Conservation (phyloP, 208 protist genomes). For the Leishmania aethiopica region DNA sequence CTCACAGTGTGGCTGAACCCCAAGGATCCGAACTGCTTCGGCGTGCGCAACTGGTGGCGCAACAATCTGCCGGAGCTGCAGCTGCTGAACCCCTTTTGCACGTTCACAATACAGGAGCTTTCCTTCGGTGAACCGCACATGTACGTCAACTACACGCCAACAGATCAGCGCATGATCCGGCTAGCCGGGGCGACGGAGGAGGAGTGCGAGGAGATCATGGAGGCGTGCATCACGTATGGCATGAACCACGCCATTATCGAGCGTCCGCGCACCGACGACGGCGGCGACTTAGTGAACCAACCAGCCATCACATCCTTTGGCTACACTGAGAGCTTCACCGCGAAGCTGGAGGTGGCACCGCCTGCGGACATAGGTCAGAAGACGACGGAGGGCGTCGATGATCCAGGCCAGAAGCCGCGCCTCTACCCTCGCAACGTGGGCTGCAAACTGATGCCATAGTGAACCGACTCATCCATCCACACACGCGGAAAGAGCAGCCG, state of each 20-base stretch:
- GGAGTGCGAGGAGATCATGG: slow-evolving; percentile 92
- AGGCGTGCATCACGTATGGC: slow-evolving; percentile 88
- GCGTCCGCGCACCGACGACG: slow-evolving; percentile 83
- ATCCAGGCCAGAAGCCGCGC: slow-evolving; percentile 87
- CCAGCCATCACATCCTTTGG: slow-evolving; percentile 89
- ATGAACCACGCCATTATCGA: slow-evolving; percentile 90
- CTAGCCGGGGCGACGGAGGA: slow-evolving; percentile 88
- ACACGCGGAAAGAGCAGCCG: not conserved
- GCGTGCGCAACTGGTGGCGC: slow-evolving; percentile 92
- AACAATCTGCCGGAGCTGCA: slow-evolving; percentile 91
- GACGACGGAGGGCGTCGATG: slow-evolving; percentile 86
- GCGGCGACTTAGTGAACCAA: slow-evolving; percentile 88
- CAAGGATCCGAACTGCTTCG: slow-evolving; percentile 93
- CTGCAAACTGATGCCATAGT: slow-evolving; percentile 88
- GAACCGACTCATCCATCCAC: not conserved
- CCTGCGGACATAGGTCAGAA: slow-evolving; percentile 86
- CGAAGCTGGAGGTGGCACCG: slow-evolving; percentile 83
- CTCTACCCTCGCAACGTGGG: slow-evolving; percentile 86
- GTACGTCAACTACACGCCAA: slow-evolving; percentile 90
- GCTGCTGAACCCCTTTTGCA: slow-evolving; percentile 90
- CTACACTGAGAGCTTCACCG: slow-evolving; percentile 86
- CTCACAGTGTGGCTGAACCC: slow-evolving; percentile 92
- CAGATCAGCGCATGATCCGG: slow-evolving; percentile 87
- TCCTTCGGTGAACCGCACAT: slow-evolving; percentile 92
- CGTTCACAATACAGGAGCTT: slow-evolving; percentile 89